These are phyloP conservation scores for Bruguiera hainesii DNA, from an alignment of 441 rosid species.

Conservation along the genomic window DNA sequence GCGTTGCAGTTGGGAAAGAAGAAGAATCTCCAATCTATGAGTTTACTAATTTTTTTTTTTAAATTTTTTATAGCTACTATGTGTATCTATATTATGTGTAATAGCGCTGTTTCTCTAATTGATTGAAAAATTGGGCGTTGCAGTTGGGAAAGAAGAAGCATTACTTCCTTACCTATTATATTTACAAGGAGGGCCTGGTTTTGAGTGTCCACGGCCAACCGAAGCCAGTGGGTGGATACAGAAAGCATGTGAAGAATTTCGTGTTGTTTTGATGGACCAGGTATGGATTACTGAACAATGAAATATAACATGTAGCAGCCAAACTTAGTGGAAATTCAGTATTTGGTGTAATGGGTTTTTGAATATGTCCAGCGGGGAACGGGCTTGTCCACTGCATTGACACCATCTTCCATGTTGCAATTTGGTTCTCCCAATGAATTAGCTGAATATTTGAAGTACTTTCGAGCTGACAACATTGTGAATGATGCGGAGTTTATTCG, in stretches of 20 bases:
- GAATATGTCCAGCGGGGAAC: constrained; percentile 81
- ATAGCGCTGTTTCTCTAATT: too few species aligned
- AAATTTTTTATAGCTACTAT: too few species aligned
- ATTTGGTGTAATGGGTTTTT: constrained; percentile 4
- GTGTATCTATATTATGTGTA: too few species aligned
- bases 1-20: too few species aligned
- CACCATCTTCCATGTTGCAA: constrained; percentile 80
- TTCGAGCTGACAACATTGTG: constrained; percentile 81
- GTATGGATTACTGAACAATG: constrained; percentile 30
- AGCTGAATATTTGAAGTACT: constrained; percentile 65
- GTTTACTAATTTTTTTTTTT: too few species aligned
- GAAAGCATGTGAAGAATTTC: constrained; percentile 85
- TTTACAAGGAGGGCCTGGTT: constrained; percentile 96
- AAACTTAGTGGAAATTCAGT: neutral
- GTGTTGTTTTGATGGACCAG: constrained; percentile 89
- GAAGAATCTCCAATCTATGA: too few species aligned
- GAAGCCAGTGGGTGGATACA: constrained; percentile 82
- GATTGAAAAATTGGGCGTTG: constrained; percentile 15
- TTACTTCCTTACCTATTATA: constrained; percentile 65
- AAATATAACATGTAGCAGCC: neutral
- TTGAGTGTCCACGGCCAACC: constrained; percentile 74
- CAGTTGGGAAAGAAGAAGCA: constrained; percentile 83
- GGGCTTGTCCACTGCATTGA: constrained; percentile 80
- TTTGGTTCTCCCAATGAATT: constrained; percentile 51
- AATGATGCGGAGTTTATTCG: constrained; percentile 89